Evolutionary conservation across 1,139 yeast genomes (phyloP).

Genomic region (Blastobotrys elegans): DNA sequence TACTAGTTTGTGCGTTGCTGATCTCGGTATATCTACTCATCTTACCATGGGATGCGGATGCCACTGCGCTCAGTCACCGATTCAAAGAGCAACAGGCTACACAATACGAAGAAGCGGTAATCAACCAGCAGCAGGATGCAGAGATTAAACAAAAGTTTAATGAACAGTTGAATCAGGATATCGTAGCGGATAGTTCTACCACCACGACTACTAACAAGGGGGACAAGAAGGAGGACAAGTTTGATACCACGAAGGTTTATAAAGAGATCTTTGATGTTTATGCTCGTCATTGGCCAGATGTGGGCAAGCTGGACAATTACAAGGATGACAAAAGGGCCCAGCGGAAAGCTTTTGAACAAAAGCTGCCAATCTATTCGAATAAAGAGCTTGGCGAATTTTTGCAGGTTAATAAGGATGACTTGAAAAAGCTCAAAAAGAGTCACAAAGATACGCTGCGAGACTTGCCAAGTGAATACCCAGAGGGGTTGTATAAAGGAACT

Average conservation of each 20-base stretch:
- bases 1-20: slow-evolving; percentile 9
- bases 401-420: slow-evolving; percentile 46
- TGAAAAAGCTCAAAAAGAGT: slow-evolving; percentile 43
- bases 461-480: slow-evolving; percentile 41
- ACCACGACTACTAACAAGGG: not conserved
- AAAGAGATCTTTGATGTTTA: slow-evolving; percentile 12
- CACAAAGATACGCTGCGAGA: slow-evolving; percentile 49
- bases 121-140: not conserved
- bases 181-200: not conserved
- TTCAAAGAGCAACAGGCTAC: not conserved
- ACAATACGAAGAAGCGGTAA: not conserved
- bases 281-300: slow-evolving; percentile 8
- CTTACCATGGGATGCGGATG: slow-evolving; percentile 9
- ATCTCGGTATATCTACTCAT: slow-evolving; percentile 7
- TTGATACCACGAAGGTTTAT: not conserved
- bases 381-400: slow-evolving; percentile 50
- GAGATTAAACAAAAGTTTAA: not conserved
- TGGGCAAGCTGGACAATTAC: slow-evolving; percentile 20
- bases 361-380: slow-evolving; percentile 30
- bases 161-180: not conserved
- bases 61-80: not conserved
- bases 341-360: slow-evolving; percentile 23
- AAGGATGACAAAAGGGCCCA: slow-evolving; percentile 22
- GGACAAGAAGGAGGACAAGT: not conserved
- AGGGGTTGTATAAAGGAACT: slow-evolving; percentile 42